Conservation (phyloP, 441 rosid species). For the Arabidopsis lyrata region DNA sequence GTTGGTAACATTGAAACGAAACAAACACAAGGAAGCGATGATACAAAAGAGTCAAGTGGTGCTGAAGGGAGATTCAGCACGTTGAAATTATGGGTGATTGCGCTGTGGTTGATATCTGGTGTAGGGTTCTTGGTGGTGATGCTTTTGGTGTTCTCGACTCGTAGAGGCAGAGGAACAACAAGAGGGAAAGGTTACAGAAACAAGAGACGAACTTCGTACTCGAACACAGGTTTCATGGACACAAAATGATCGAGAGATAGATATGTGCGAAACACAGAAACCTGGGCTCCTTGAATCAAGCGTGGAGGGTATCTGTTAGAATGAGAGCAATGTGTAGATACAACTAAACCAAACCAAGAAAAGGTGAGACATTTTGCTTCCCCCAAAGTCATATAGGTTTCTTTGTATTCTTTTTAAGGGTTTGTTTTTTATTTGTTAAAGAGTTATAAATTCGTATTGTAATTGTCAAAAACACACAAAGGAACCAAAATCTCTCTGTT, state of each 20-base stretch:
- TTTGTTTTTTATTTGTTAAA: background rate
- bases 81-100: conserved; percentile 77
- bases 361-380: conserved; percentile 18
- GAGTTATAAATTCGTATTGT: conserved; percentile 1
- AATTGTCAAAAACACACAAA: background rate
- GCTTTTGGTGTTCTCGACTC: conserved; percentile 64
- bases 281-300: conserved; percentile 17
- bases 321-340: conserved; percentile 35
- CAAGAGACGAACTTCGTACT: conserved; percentile 65
- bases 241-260: conserved; percentile 52
- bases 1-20: conserved; percentile 53
- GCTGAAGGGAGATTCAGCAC: conserved; percentile 64
- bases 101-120: conserved; percentile 76
- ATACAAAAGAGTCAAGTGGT: conserved; percentile 47
- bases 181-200: conserved; percentile 70
- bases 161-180: conserved; percentile 56
- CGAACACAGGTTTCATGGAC: conserved; percentile 51
- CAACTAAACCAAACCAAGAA: background rate
- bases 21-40: conserved; percentile 36
- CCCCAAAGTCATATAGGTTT: conserved; percentile 35
- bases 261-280: conserved; percentile 41
- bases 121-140: conserved; percentile 72
- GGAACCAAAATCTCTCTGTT: conserved; percentile 1
- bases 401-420: conserved; percentile 30
- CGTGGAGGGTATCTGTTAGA: background rate